These are phyloP conservation scores for Hyphopichia pseudoburtonii DNA, from an alignment of 1,139 yeast genomes.

Conservation along the genomic window DNA sequence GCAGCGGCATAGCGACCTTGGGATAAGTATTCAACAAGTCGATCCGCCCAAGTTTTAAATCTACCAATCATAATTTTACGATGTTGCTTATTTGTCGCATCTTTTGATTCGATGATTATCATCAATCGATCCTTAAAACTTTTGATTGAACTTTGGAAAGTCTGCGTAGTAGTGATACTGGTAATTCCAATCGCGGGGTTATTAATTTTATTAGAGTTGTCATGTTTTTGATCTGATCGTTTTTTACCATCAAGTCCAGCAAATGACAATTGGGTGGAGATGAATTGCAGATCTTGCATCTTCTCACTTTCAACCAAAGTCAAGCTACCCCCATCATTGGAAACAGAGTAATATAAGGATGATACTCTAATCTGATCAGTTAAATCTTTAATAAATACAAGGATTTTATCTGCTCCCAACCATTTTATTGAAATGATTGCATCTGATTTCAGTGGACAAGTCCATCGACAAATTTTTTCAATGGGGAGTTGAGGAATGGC, in stretches of 20 bases:
- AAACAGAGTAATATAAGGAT: constrained; percentile 10
- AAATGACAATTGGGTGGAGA: neutral
- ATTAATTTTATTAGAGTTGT: too few relatives aligned
- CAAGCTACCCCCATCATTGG: constrained; percentile 1
- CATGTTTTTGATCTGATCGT: too few relatives aligned
- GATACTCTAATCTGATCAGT: constrained; percentile 2
- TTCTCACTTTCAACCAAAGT: constrained; percentile 7
- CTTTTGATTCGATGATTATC: too few relatives aligned
- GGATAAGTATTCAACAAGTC: constrained; percentile 48
- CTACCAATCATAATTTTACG: constrained; percentile 50
- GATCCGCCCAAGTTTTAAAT: constrained; percentile 74
- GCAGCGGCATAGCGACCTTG: constrained; percentile 55
- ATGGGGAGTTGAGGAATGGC: constrained; percentile 39
- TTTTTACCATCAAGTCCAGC: neutral
- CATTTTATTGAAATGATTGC: constrained; percentile 58
- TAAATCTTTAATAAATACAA: constrained; percentile 25
- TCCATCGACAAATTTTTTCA: constrained; percentile 47
- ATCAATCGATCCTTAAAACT: constrained; percentile 28
- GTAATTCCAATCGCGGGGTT: too few relatives aligned
- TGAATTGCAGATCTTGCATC: neutral
- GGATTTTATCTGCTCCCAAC: constrained; percentile 53
- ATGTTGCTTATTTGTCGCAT: constrained; percentile 3
- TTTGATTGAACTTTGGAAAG: constrained; percentile 16
- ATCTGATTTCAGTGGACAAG: constrained; percentile 30
- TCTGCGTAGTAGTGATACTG: too few relatives aligned